These are phyloP conservation scores for Candida mesenterica DNA, from an alignment of 1,139 yeast species.

Conservation along the genomic window DNA sequence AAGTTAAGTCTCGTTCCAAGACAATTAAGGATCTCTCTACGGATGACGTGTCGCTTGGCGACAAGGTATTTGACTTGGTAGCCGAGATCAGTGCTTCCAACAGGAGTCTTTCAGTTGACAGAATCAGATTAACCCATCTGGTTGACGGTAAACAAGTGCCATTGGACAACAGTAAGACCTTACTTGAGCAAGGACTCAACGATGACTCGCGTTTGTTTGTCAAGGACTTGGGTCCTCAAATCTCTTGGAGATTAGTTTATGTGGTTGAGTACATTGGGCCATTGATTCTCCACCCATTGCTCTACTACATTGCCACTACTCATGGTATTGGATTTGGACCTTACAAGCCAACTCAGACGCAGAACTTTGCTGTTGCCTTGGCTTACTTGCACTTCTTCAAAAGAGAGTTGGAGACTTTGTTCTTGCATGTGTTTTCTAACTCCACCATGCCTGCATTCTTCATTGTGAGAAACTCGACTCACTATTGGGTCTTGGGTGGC, in stretches of 20 bases:
- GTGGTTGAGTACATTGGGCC: slow-evolving; percentile 90
- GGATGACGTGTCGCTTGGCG: slow-evolving; percentile 27
- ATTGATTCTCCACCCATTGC: slow-evolving; percentile 68
- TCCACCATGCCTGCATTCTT: slow-evolving; percentile 91
- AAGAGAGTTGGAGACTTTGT: slow-evolving; percentile 83
- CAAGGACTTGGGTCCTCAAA: slow-evolving; percentile 91
- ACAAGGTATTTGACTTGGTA: slow-evolving; percentile 29
- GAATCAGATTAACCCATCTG: slow-evolving; percentile 37
- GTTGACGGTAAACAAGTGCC: slow-evolving; percentile 34
- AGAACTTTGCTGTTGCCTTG: slow-evolving; percentile 50
- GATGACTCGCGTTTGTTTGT: slow-evolving; percentile 42
- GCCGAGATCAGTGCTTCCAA: slow-evolving; percentile 44
- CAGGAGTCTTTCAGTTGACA: slow-evolving; percentile 35
- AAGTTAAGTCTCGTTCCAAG: slow-evolving; percentile 52
- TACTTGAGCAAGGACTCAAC: slow-evolving; percentile 32
- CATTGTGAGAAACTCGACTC: slow-evolving; percentile 83
- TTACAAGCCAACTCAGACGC: slow-evolving; percentile 47
- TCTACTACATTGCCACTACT: slow-evolving; percentile 44
- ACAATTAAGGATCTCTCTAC: slow-evolving; percentile 40
- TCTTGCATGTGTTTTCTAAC: slow-evolving; percentile 79
- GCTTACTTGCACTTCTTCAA: slow-evolving; percentile 75
- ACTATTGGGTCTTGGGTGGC: slow-evolving; percentile 91
- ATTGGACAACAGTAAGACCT: slow-evolving; percentile 29
- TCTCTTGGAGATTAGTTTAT: slow-evolving; percentile 88
- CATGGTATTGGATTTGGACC: slow-evolving; percentile 18